Percentiles rank a stretch among this genome's conserved stretches.
Evolutionary conservation across 179 eudicot genomes (phyloP).

Genomic region (Beta lomatogona): DNA sequence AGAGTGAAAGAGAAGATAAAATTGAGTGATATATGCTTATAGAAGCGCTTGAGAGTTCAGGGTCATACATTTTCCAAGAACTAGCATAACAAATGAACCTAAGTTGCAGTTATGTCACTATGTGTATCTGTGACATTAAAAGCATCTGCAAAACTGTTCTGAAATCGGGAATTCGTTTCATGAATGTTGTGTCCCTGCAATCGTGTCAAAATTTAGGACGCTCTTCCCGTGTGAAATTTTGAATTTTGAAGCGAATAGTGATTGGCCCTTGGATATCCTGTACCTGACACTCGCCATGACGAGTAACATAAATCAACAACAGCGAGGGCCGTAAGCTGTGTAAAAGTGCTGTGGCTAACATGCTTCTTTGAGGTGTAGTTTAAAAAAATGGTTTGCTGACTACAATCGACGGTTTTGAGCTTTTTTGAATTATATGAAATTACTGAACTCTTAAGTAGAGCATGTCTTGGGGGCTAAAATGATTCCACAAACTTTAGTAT

Average conservation of each 20-base stretch:
- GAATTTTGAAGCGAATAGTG: background rate
- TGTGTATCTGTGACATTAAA: background rate
- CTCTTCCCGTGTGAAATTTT: background rate
- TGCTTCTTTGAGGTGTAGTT: background rate
- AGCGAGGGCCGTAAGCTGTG: too few species aligned
- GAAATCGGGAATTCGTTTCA: background rate
- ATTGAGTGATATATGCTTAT: background rate
- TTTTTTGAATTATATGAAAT: background rate
- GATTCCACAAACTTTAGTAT: background rate
- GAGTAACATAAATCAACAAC: too few species aligned
- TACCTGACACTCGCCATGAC: background rate
- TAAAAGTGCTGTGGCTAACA: background rate
- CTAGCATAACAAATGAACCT: background rate
- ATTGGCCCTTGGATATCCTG: background rate
- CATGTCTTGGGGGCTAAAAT: background rate
- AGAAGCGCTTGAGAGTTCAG: background rate
- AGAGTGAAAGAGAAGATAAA: background rate
- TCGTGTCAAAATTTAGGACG: background rate
- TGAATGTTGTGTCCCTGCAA: background rate
- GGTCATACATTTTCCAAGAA: background rate
- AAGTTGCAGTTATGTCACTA: background rate
- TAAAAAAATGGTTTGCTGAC: background rate
- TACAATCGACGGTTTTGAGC: background rate
- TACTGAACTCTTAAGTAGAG: background rate
- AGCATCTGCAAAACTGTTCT: background rate